phyloP scores from a whole-genome alignment of 2,329 filamentous ascomycete species.

The Iodosphaeria phyllophila region DNA sequence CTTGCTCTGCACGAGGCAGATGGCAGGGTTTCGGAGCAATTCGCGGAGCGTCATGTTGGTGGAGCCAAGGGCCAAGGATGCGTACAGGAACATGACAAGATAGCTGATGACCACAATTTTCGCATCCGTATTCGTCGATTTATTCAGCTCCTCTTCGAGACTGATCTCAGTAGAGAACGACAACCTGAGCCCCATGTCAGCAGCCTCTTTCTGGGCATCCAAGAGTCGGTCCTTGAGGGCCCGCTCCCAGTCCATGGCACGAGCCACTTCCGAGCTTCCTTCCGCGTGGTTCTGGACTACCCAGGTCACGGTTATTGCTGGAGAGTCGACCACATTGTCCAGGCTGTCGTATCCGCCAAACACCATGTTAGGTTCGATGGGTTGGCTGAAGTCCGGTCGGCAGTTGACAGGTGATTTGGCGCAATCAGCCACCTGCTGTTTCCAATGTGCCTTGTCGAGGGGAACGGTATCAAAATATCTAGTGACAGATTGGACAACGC shows the following conservation, averaged over 20 bases:
- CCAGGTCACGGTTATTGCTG: constrained; percentile 81
- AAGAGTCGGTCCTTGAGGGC: constrained; percentile 57
- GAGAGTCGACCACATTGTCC: constrained; percentile 49
- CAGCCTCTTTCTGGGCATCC: constrained; percentile 68
- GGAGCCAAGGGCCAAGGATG: constrained; percentile 78
- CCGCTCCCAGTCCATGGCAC: constrained; percentile 79
- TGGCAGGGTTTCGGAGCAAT: constrained; percentile 63
- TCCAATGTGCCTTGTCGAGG: constrained; percentile 51
- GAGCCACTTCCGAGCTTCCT: constrained; percentile 47
- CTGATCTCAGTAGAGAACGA: constrained; percentile 95
- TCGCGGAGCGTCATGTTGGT: constrained; percentile 64
- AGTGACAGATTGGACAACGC: constrained; percentile 83
- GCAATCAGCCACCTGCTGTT: constrained; percentile 52
- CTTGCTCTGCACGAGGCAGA: constrained; percentile 84
- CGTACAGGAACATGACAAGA: constrained; percentile 96
- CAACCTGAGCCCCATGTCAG: constrained; percentile 57
- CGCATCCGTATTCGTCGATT: constrained; percentile 94
- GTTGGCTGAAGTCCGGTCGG: constrained; percentile 75
- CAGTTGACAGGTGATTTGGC: constrained; percentile 67
- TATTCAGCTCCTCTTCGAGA: constrained; percentile 88
- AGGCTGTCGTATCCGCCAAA: constrained; percentile 60
- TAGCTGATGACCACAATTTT: constrained; percentile 96
- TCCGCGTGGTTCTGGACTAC: constrained; percentile 76
- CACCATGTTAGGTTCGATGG: constrained; percentile 68
- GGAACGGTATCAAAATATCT: constrained; percentile 64